Percentiles rank a stretch among this genome's conserved stretches.
Evolutionary conservation across 257 asterid species (phyloP).

Genomic region (Salvia hispanica): DNA sequence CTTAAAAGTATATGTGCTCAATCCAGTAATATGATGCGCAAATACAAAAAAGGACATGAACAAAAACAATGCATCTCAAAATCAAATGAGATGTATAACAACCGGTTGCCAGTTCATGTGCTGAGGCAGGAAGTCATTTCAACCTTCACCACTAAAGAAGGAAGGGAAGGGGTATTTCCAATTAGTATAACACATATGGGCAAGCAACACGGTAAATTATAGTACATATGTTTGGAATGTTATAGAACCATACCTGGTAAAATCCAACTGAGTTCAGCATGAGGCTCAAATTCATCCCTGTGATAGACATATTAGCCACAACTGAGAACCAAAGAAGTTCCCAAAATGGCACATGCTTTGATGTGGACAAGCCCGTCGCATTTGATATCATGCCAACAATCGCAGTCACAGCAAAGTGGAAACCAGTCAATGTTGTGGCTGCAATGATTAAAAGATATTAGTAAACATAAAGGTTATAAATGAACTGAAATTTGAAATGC

Average conservation of each 20-base stretch:
- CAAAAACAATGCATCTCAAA: constrained; percentile 4
- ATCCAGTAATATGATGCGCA: background rate
- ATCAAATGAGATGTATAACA: background rate
- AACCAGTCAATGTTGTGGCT: constrained; percentile 97
- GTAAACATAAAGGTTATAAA: constrained; percentile 9
- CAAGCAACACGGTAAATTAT: background rate
- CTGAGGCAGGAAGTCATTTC: constrained; percentile 6
- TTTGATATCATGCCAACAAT: constrained; percentile 90
- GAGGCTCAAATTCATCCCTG: constrained; percentile 98
- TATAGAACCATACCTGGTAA: constrained; percentile 71
- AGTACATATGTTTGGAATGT: constrained; percentile 14
- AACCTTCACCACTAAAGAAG: constrained; percentile 12
- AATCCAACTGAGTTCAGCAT: constrained; percentile 99
- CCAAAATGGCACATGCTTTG: constrained; percentile 95
- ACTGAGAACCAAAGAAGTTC: constrained; percentile 96
- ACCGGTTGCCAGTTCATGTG: background rate
- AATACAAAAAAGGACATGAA: background rate
- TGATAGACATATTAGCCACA: constrained; percentile 90
- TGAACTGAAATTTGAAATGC: background rate
- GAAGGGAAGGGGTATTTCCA: background rate
- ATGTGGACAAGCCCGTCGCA: constrained; percentile 82
- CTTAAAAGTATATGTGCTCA: constrained; percentile 5
- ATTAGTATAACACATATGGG: constrained; percentile 14
- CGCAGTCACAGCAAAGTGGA: constrained; percentile 94
- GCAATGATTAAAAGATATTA: constrained; percentile 38